These are phyloP conservation scores for Elongisporangium undulatum DNA, from an alignment of 352 stramenopile species.

Conservation along the genomic window DNA sequence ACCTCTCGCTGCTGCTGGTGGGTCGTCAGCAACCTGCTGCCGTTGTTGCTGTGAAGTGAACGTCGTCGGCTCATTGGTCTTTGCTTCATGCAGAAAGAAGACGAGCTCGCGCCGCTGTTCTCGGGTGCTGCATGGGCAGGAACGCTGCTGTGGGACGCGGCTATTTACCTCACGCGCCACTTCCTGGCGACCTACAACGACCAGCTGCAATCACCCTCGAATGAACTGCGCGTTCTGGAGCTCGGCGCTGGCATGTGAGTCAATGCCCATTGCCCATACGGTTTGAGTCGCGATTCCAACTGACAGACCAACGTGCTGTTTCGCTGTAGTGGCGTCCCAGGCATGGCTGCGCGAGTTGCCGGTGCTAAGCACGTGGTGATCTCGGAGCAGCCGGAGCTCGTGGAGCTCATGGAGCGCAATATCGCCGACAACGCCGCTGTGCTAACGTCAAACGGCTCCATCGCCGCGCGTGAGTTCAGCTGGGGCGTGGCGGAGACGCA, in stretches of 20 bases:
- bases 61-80: not conserved
- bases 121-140: constrained; percentile 91
- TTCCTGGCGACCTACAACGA: constrained; percentile 45
- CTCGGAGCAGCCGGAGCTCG: constrained; percentile 89
- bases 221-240: constrained; percentile 65
- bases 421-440: constrained; percentile 39
- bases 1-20: constrained; percentile 66
- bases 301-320: not conserved
- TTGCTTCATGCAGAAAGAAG: constrained; percentile 40
- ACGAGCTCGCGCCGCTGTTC: constrained; percentile 92
- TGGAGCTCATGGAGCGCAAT: constrained; percentile 84
- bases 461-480: constrained; percentile 52
- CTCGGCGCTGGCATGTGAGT: constrained; percentile 79
- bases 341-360: constrained; percentile 86
- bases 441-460: constrained; percentile 28
- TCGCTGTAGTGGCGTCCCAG: constrained; percentile 81
- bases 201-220: constrained; percentile 20
- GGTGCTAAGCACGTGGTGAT: constrained; percentile 84
- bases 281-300: not conserved
- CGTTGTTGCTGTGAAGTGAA: constrained; percentile 13
- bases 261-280: constrained; percentile 1
- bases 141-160: constrained; percentile 88
- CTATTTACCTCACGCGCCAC: constrained; percentile 54
- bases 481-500: constrained; percentile 80
- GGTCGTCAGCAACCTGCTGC: not conserved